These are phyloP conservation scores for Alternaria burnsii DNA, from an alignment of 2,329 filamentous ascomycete genomes.

Conservation along the genomic window DNA sequence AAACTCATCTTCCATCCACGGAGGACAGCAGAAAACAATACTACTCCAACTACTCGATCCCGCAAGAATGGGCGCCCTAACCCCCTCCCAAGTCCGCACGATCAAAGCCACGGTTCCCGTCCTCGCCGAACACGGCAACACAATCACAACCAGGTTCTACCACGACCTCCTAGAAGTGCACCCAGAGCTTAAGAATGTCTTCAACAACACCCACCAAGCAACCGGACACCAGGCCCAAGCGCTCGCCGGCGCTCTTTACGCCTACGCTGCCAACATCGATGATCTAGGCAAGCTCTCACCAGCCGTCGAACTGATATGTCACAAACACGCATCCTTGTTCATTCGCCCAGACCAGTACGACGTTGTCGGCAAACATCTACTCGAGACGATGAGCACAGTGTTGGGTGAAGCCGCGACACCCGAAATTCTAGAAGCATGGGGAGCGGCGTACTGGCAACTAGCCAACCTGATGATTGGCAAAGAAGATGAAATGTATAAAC, in stretches of 20 bases:
- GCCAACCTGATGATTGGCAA: slow-evolving; percentile 75
- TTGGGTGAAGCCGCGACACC: slow-evolving; percentile 72
- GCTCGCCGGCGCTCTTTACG: slow-evolving; percentile 72
- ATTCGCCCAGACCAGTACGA: slow-evolving; percentile 74
- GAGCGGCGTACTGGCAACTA: slow-evolving; percentile 75
- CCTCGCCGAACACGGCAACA: slow-evolving; percentile 71
- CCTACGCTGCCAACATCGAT: slow-evolving; percentile 76
- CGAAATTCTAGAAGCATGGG: slow-evolving; percentile 73
- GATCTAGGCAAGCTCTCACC: slow-evolving; percentile 68
- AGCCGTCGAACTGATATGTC: slow-evolving; percentile 72
- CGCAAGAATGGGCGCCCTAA: slow-evolving; percentile 56
- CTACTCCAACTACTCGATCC: slow-evolving; percentile 4
- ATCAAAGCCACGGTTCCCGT: slow-evolving; percentile 76
- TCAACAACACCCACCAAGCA: slow-evolving; percentile 75
- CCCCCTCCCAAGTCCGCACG: slow-evolving; percentile 68
- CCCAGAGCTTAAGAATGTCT: slow-evolving; percentile 73
- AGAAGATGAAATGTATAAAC: slow-evolving; percentile 69
- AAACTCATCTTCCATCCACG: neutral
- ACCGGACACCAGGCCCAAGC: slow-evolving; percentile 75
- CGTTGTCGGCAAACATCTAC: slow-evolving; percentile 73
- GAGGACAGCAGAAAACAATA: neutral
- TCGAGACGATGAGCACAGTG: slow-evolving; percentile 72
- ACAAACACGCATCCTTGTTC: slow-evolving; percentile 77
- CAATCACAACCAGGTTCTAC: slow-evolving; percentile 78
- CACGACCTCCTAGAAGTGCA: slow-evolving; percentile 70